Percentiles rank a stretch among this genome's conserved stretches.
phyloP scores from a whole-genome alignment of 139 green algal genomes.

The Edaphochlamys debaryana region DNA sequence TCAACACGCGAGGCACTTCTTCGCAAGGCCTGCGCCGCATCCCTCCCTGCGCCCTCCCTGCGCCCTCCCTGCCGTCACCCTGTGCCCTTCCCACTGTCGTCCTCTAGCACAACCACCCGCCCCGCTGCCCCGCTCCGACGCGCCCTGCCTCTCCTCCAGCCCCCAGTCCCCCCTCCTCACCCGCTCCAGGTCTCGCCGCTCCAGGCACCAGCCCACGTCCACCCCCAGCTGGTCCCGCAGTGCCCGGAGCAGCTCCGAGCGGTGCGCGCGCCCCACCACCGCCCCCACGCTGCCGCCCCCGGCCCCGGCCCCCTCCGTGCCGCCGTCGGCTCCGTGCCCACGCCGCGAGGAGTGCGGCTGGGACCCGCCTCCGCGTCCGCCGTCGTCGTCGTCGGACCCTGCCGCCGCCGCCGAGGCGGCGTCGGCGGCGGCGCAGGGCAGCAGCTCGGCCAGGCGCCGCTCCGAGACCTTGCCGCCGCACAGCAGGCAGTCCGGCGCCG shows the following conservation, averaged over 20 bases:
- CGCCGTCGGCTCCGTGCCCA: neutral
- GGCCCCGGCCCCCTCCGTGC: neutral
- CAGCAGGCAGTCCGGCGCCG: constrained; percentile 32
- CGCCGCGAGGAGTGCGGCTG: too few species aligned
- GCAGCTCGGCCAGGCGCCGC: constrained; percentile 5
- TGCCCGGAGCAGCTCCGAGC: neutral
- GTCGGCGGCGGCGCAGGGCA: neutral
- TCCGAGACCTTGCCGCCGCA: constrained; percentile 26
- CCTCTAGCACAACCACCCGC: too few species aligned
- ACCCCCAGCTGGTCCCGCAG: constrained; percentile 15
- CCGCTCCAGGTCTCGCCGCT: constrained; percentile 33
- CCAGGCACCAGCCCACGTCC: constrained; percentile 34
- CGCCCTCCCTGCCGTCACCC: too few species aligned
- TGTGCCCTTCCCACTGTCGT: too few species aligned
- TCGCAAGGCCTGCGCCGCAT: too few species aligned
- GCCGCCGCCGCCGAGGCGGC: too few species aligned
- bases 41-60: too few species aligned
- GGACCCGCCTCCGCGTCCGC: neutral
- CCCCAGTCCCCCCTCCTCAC: neutral
- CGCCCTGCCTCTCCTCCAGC: too few species aligned
- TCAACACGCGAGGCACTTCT: too few species aligned
- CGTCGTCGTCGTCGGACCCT: neutral
- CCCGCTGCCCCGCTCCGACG: too few species aligned
- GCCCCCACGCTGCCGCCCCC: neutral
- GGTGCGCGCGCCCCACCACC: neutral